These are phyloP conservation scores for Fusarium tricinctum DNA, from an alignment of 2,329 filamentous ascomycete species.

Conservation along the genomic window DNA sequence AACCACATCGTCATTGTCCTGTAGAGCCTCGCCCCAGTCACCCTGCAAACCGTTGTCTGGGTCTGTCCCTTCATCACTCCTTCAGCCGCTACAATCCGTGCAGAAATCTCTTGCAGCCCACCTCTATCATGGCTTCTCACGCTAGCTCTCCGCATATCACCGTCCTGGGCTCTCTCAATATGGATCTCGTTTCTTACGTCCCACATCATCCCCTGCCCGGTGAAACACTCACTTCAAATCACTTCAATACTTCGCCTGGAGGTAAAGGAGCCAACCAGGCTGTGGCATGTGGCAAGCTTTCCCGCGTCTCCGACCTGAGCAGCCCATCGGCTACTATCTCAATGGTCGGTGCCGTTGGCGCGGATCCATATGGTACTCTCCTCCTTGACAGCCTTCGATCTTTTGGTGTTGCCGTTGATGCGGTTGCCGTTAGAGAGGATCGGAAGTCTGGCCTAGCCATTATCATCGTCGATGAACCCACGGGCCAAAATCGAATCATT, in stretches of 20 bases:
- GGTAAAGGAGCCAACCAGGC: slow-evolving; percentile 98
- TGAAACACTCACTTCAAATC: slow-evolving; percentile 86
- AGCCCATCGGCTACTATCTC: slow-evolving; percentile 63
- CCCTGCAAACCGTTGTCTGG: not conserved
- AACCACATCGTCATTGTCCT: slow-evolving; percentile 16
- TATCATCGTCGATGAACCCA: slow-evolving; percentile 80
- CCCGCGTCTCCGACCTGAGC: slow-evolving; percentile 62
- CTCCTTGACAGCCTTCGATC: slow-evolving; percentile 70
- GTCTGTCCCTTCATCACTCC: not conserved
- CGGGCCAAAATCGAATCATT: slow-evolving; percentile 83
- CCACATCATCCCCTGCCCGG: slow-evolving; percentile 85
- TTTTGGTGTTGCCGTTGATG: slow-evolving; percentile 73
- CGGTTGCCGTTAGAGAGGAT: slow-evolving; percentile 61
- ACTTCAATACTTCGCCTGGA: slow-evolving; percentile 84
- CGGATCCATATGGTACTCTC: slow-evolving; percentile 73
- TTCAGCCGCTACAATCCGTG: slow-evolving; percentile 8
- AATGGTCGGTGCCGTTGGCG: slow-evolving; percentile 82
- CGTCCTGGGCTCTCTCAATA: slow-evolving; percentile 93
- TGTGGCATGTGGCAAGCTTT: slow-evolving; percentile 87
- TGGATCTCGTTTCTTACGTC: slow-evolving; percentile 91
- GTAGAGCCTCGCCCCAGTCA: slow-evolving; percentile 10
- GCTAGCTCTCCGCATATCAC: slow-evolving; percentile 69
- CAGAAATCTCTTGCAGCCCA: slow-evolving; percentile 7
- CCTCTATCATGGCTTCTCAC: slow-evolving; percentile 39
- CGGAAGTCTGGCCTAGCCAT: slow-evolving; percentile 78